phyloP scores from a whole-genome alignment of 1,139 yeast species.

The Suhomyces bokatorum region DNA sequence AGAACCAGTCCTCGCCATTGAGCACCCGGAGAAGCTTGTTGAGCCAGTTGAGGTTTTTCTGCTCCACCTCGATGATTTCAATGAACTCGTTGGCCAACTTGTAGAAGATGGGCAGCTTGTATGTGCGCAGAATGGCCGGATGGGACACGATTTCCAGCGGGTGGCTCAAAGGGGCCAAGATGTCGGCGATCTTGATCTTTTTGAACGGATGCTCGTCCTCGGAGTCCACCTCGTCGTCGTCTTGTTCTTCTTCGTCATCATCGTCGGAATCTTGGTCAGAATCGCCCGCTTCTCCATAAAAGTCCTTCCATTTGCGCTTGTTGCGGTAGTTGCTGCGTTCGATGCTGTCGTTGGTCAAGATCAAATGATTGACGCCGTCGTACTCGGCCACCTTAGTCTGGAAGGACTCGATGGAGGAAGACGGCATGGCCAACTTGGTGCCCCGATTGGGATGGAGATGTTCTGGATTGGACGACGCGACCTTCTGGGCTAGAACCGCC shows the following conservation, averaged over 20 bases:
- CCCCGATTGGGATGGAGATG: slow-evolving; percentile 38
- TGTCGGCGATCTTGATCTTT: slow-evolving; percentile 46
- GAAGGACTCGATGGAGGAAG: slow-evolving; percentile 25
- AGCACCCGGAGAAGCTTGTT: slow-evolving; percentile 73
- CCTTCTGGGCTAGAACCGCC: slow-evolving; percentile 29
- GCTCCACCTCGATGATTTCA: slow-evolving; percentile 78
- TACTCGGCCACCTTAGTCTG: slow-evolving; percentile 43
- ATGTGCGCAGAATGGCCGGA: slow-evolving; percentile 69
- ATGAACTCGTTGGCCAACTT: slow-evolving; percentile 70
- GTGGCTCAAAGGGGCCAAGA: slow-evolving; percentile 74
- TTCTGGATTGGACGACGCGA: slow-evolving; percentile 7
- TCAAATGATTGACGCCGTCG: slow-evolving; percentile 42
- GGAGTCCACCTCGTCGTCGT: slow-evolving; percentile 25
- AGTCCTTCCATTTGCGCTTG: slow-evolving; percentile 43
- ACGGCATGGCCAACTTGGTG: slow-evolving; percentile 27
- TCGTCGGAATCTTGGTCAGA: slow-evolving; percentile 9
- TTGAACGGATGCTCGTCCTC: slow-evolving; percentile 38
- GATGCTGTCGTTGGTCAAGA: slow-evolving; percentile 38
- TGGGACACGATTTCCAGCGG: slow-evolving; percentile 79
- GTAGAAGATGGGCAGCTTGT: slow-evolving; percentile 48
- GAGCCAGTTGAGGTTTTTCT: slow-evolving; percentile 67
- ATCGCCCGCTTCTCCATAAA: slow-evolving; percentile 19
- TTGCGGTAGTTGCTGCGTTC: slow-evolving; percentile 29
- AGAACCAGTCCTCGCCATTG: slow-evolving; percentile 82
- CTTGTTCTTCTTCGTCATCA: slow-evolving; percentile 27